phyloP scores from a whole-genome alignment of 2,329 filamentous ascomycete genomes.

The Neodidymelliopsis sp. region DNA sequence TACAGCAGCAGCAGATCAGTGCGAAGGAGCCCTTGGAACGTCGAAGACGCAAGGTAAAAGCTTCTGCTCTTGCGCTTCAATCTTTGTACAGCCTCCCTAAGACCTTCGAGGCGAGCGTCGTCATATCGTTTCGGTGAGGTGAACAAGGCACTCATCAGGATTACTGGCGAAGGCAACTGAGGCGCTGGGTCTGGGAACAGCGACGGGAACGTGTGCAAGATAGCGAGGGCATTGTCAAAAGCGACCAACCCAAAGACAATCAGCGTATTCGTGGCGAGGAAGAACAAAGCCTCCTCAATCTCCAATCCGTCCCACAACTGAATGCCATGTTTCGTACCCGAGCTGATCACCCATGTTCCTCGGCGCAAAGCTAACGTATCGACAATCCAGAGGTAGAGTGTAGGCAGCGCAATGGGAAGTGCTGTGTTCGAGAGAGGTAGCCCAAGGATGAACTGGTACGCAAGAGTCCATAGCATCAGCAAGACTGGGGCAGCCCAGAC shows the following conservation, averaged over 20 bases:
- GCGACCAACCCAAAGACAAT: slow-evolving; percentile 74
- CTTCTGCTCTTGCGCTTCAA: slow-evolving; percentile 72
- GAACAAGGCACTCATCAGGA: slow-evolving; percentile 63
- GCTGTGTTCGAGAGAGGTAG: slow-evolving; percentile 66
- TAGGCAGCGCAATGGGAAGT: slow-evolving; percentile 68
- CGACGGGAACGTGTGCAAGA: slow-evolving; percentile 69
- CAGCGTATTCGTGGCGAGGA: slow-evolving; percentile 72
- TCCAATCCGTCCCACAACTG: slow-evolving; percentile 72
- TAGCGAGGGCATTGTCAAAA: slow-evolving; percentile 72
- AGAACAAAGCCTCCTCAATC: slow-evolving; percentile 78
- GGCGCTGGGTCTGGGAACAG: slow-evolving; percentile 60
- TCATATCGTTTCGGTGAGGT: slow-evolving; percentile 62
- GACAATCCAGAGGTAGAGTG: slow-evolving; percentile 74
- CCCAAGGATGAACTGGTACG: slow-evolving; percentile 68
- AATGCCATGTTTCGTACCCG: slow-evolving; percentile 70
- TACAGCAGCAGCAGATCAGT: slow-evolving; percentile 75
- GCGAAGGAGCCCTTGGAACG: slow-evolving; percentile 71
- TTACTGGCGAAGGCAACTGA: slow-evolving; percentile 56
- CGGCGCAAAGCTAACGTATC: slow-evolving; percentile 72
- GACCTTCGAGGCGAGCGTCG: slow-evolving; percentile 62
- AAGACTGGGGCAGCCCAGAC: slow-evolving; percentile 73
- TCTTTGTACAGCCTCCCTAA: slow-evolving; percentile 65
- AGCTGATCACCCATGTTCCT: slow-evolving; percentile 76
- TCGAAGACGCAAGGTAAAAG: slow-evolving; percentile 75
- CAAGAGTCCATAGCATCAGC: slow-evolving; percentile 68